Base-by-base conservation (phyloP, 768 basidiomycete genomes). In the Panellus pusillus region DNA sequence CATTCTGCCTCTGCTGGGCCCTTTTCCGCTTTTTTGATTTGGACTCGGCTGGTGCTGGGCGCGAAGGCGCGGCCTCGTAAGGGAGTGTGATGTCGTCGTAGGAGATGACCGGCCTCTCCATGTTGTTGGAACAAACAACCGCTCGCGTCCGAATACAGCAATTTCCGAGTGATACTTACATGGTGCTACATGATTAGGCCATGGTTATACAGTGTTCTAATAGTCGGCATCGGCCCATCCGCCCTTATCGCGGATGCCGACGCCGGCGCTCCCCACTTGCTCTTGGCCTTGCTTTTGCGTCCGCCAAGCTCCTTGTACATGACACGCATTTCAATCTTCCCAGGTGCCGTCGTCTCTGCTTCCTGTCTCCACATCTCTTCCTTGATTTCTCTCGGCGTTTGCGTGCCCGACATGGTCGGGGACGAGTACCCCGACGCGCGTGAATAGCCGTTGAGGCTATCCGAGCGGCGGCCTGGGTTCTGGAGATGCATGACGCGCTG, bases 251-350 rank as follows among this genome's bases (percentile, higher is more conserved):
- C 89, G 80, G 47, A 74, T 69, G 8, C 81, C 79, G 8, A 79
- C 52, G 15, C 44, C 79, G 8, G 79, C 52, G 15, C 44, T 79
- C 2, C 88, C 38, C 91, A 73, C 69, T 91, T 93, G 36, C 77
- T 75, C 73, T 96, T 97, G 14, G 67, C 72, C 64, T 79, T 81
- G 2, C 84, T 75, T 71, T 95, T 97, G 57, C 93, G 79, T 14
- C 93, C 93, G 17, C 88, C 89, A 9, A 95, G 72, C 51, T 91
- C 88, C 72, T 95, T 95, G 74, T 96, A 97, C 79, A 88, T 85
- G 63, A 88, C 89, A 37, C 93, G 81, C 87, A 93, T 92, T 69
- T 93, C 91, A 2, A 82, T 55, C 70, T 95, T 96, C 44, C 82
- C 81, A 27, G 89, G 91, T 17, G 75, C 72, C 9, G 72, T 61